Evolutionary conservation across 2,329 filamentous ascomycete species (phyloP), one percentile per base, ranked within the genome.

Genomic region (Chaetomium sp.): DNA sequence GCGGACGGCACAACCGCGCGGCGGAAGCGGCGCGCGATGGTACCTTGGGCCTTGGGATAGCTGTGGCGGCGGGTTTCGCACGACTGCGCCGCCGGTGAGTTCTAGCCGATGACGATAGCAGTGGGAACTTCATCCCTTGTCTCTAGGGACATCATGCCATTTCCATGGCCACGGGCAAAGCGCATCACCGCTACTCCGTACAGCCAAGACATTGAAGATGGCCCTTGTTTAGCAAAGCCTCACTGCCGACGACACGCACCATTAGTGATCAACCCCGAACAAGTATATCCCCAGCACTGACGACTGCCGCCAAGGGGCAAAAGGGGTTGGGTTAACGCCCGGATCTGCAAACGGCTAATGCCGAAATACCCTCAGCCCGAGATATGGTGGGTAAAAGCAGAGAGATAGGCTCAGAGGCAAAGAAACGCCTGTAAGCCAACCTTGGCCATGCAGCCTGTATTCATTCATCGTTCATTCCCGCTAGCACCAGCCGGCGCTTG

Each of bases 291-390:
- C 45, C 45, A 47, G 9, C 45, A 47, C 45, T n/a, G 50, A 29
- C 16, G 5, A 42, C 50, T 54, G 49, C 51, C 35, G 59, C 60
- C 58, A 65, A 57, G 60, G 50, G 56, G 47, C 53, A 25, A 31
- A 16, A 21, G n/a, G 6, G 45, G 45, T 25, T 33, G 63, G 50
- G 66, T 67, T 64, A 63, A 67, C 62, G 64, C 61, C 64, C 66
- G 69, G 67, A 69, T 69, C 63, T 70, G 63, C 66, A 65, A 57
- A 57, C 33, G 16, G 27, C 56, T 56, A 70, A 62, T 67, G 67
- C 67, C 65, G 65, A 66, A 60, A 49, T 56, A n/a, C 51, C 60
- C 50, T 57, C 57, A 57, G 27, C 4, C 35, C 38, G 56, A 56
- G 27, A 53, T 47, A 50, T 12, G 31, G 23, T 31, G 54, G 56